Conservation (phyloP, 2,329 filamentous ascomycete genomes). For the Alternaria conjuncta region DNA sequence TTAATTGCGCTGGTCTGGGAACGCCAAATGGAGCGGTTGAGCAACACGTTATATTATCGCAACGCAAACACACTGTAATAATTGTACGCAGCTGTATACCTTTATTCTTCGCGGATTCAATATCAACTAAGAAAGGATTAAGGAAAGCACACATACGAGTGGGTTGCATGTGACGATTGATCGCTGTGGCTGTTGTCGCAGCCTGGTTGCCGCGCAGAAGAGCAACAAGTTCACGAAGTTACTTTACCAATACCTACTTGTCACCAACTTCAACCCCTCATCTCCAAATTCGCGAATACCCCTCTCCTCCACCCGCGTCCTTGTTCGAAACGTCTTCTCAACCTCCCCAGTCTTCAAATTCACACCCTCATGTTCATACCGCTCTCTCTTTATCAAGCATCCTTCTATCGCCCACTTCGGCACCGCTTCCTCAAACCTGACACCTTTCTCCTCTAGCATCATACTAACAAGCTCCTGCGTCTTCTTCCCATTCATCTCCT, state of each 20-base stretch:
- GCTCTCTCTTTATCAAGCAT: conserved; percentile 40
- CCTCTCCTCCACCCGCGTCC: conserved; percentile 33
- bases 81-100: background rate
- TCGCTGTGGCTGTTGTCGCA: background rate
- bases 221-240: background rate
- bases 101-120: background rate
- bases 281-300: conserved; percentile 33
- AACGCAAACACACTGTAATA: background rate
- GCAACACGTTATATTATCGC: background rate
- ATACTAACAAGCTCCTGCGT: conserved; percentile 29
- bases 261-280: conserved; percentile 31
- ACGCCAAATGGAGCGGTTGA: background rate
- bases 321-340: conserved; percentile 32
- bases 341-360: conserved; percentile 34
- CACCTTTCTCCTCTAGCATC: conserved; percentile 31
- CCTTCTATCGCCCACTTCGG: conserved; percentile 44
- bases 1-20: background rate
- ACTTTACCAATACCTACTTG: conserved; percentile 34
- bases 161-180: background rate
- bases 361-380: conserved; percentile 36
- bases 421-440: conserved; percentile 33
- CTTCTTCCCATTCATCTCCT: conserved; percentile 36
- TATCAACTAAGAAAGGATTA: background rate
- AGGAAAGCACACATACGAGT: background rate
- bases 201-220: background rate